Percentiles rank a stretch among this genome's conserved stretches.
These are phyloP conservation scores for Penicillium simplicissimum DNA, from an alignment of 495 filamentous ascomycete species.

Conservation along the genomic window DNA sequence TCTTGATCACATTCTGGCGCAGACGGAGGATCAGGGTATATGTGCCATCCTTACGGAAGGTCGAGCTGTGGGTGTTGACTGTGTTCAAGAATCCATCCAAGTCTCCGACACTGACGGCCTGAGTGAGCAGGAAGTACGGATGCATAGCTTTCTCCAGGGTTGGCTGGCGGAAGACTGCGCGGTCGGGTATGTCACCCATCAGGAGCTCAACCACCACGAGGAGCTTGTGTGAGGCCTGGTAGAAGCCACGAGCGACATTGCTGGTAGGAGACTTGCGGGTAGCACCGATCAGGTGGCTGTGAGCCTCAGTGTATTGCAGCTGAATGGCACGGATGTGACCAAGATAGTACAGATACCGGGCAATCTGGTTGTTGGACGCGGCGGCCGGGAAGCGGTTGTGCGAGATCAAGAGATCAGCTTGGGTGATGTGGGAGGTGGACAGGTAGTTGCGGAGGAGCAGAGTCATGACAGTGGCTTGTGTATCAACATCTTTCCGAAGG, in stretches of 20 bases:
- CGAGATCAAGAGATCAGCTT: conserved; percentile 91
- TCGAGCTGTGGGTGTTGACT: conserved; percentile 74
- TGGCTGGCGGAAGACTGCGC: conserved; percentile 85
- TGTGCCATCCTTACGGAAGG: conserved; percentile 89
- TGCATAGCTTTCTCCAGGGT: conserved; percentile 81
- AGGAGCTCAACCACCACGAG: conserved; percentile 92
- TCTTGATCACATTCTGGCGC: conserved; percentile 98
- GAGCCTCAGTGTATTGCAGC: conserved; percentile 94
- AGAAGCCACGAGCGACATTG: conserved; percentile 85
- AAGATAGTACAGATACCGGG: conserved; percentile 92
- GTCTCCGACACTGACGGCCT: conserved; percentile 92
- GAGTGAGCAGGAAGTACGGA: conserved; percentile 90
- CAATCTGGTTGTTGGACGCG: conserved; percentile 96
- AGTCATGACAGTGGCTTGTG: conserved; percentile 91
- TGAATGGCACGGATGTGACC: conserved; percentile 96
- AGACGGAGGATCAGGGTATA: conserved; percentile 94
- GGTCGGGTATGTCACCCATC: conserved; percentile 98
- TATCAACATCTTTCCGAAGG: conserved; percentile 92
- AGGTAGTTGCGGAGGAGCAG: conserved; percentile 95
- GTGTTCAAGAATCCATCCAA: conserved; percentile 86
- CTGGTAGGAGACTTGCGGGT: conserved; percentile 93
- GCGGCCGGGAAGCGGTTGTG: conserved; percentile 92
- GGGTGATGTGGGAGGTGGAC: conserved; percentile 91
- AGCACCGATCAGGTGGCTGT: conserved; percentile 86
- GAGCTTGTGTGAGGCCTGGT: conserved; percentile 91